These are phyloP conservation scores for Adansonia gregorii DNA, from an alignment of 441 rosid genomes.

Conservation along the genomic window DNA sequence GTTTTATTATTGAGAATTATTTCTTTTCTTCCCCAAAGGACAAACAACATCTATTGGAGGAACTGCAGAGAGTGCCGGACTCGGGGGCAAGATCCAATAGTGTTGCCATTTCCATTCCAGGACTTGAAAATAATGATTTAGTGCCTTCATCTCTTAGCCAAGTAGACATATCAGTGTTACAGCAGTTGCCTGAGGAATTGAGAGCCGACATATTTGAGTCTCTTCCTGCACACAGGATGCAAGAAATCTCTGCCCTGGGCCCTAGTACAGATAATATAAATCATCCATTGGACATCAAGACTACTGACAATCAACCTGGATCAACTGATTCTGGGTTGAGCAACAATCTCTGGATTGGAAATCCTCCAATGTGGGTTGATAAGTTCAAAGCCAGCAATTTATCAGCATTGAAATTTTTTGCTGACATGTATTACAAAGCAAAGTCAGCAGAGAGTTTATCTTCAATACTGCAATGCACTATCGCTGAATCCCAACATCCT, in stretches of 20 bases:
- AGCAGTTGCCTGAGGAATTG: slow-evolving; percentile 80
- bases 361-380: slow-evolving; percentile 82
- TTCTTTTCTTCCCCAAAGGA: slow-evolving; percentile 30
- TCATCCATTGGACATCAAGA: slow-evolving; percentile 33
- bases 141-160: slow-evolving; percentile 86
- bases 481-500: slow-evolving; percentile 43
- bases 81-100: slow-evolving; percentile 39
- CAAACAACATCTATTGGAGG: slow-evolving; percentile 38
- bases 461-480: slow-evolving; percentile 50
- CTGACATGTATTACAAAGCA: slow-evolving; percentile 58
- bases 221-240: slow-evolving; percentile 62
- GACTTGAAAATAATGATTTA: slow-evolving; percentile 47
- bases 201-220: slow-evolving; percentile 64
- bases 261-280: slow-evolving; percentile 40
- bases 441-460: slow-evolving; percentile 59
- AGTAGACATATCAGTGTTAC: slow-evolving; percentile 73
- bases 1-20: slow-evolving; percentile 19
- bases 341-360: slow-evolving; percentile 65
- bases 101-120: slow-evolving; percentile 29
- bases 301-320: slow-evolving; percentile 40
- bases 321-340: slow-evolving; percentile 30
- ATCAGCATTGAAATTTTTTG: slow-evolving; percentile 48
- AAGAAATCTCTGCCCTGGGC: slow-evolving; percentile 37
- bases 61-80: slow-evolving; percentile 32
- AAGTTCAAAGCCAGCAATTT: slow-evolving; percentile 62